Base-by-base conservation (phyloP, 345 rosid genomes). In the Garcia nutans region DNA sequence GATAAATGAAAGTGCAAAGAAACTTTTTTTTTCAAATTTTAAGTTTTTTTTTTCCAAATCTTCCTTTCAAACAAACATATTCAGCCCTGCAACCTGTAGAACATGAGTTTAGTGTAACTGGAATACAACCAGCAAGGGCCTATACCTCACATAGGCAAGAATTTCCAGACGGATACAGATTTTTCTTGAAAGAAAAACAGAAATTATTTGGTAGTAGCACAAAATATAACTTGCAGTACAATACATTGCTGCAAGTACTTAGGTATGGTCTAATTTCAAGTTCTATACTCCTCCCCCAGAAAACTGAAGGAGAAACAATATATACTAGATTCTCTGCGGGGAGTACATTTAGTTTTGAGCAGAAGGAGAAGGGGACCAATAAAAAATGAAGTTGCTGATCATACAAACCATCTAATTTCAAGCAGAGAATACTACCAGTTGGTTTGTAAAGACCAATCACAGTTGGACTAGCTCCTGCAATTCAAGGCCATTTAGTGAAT, bases 401-500 rank as follows among this genome's bases (percentile, higher is more conserved):
- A 31, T 23, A 20, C 33, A 12, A 37, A 17, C 12, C 22, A 47
- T 26, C 26, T 57, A 44, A 79, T 23, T 37, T 66, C 17, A 58
- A 22, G 50, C 47, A 55, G 19, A 16, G 58, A 8, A 47, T 24
- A 37, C 41, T 63, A 23, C 50, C 24, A 20, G 37, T 42, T 33
- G 42, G 44, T 11, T 56, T 28, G 64, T 28, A 28, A 45, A 44
- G 22, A n/a, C 45, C 45, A 12, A 33, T 68, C 50, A 65, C 0
- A 50, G 31, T 65, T 49, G 65, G 49, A 66, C 24, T 24, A 20
- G 44, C 50, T 9, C 15, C 41, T 20, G 42, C 41, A 70, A 50
- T 49, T 85, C 86, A 94, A 78, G 97, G 96, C 97, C 97, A 93
- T 58, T 88, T 82, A 41, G 97, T 90, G 85, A 92, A 91, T 76